Conservation (phyloP, 1,284 basidiomycete genomes). For the Boletus mariae region DNA sequence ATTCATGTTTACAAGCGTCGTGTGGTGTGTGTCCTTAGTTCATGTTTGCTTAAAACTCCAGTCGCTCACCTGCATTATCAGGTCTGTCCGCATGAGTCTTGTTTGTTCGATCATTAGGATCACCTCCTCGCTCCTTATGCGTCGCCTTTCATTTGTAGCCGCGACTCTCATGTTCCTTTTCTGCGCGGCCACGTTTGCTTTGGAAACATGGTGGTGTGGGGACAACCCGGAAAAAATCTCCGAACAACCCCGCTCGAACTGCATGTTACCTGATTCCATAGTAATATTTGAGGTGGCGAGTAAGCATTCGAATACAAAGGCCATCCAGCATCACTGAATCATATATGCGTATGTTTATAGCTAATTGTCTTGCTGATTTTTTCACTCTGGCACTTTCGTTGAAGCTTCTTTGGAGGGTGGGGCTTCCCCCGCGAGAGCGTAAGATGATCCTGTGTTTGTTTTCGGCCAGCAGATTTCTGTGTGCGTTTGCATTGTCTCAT, state of each 20-base stretch:
- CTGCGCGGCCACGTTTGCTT: slow-evolving; percentile 2
- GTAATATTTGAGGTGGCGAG: slow-evolving; percentile 7
- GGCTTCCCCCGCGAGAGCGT: slow-evolving; percentile 2
- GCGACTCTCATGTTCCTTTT: background rate
- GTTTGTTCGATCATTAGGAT: slow-evolving; percentile 13
- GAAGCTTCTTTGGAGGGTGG: slow-evolving; percentile 4
- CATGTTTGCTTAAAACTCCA: background rate
- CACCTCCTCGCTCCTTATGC: background rate
- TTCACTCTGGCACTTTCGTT: background rate
- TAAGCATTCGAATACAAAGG: background rate
- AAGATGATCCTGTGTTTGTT: slow-evolving; percentile 4
- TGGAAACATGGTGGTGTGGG: slow-evolving; percentile 12
- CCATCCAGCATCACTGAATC: background rate
- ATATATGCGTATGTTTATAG: background rate
- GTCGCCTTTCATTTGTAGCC: background rate
- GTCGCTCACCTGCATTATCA: background rate
- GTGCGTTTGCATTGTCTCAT: background rate
- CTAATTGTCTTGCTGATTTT: background rate
- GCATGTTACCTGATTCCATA: slow-evolving; percentile 1
- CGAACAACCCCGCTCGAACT: background rate
- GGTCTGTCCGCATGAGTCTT: slow-evolving; percentile 18
- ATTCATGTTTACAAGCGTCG: slow-evolving; percentile 7
- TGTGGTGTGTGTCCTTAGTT: slow-evolving; percentile 7
- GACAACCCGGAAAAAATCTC: background rate
- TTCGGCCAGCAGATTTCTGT: slow-evolving; percentile 2